These are phyloP conservation scores for Limonomyces culmigenus DNA, from an alignment of 1,284 basidiomycete species.

Conservation along the genomic window DNA sequence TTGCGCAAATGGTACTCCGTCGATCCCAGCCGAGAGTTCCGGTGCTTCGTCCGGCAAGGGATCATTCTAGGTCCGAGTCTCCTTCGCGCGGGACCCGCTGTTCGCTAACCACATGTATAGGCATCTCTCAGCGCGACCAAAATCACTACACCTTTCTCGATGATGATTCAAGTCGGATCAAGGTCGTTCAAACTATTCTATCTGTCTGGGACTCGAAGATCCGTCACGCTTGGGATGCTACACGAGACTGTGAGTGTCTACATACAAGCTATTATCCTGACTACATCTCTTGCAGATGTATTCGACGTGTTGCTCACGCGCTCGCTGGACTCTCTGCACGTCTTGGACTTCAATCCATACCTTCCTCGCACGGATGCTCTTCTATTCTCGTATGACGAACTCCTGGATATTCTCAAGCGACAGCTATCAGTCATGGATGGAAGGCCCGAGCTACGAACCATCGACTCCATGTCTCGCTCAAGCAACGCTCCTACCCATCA, in stretches of 20 bases:
- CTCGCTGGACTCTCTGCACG: slow-evolving; percentile 54
- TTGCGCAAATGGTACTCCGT: slow-evolving; percentile 85
- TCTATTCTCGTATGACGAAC: slow-evolving; percentile 72
- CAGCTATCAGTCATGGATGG: too few relatives aligned
- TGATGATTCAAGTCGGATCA: slow-evolving; percentile 32
- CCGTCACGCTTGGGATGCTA: slow-evolving; percentile 35
- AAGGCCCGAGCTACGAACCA: slow-evolving; percentile 5
- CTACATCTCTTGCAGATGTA: slow-evolving; percentile 33
- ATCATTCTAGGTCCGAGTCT: slow-evolving; percentile 40
- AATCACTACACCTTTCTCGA: slow-evolving; percentile 85
- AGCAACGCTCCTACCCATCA: slow-evolving; percentile 68
- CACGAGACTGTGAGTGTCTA: slow-evolving; percentile 46
- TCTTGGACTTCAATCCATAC: slow-evolving; percentile 88
- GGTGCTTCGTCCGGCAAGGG: slow-evolving; percentile 72
- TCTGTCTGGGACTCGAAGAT: slow-evolving; percentile 60
- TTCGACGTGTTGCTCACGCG: slow-evolving; percentile 83
- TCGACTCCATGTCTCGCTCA: slow-evolving; percentile 31
- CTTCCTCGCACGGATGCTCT: slow-evolving; percentile 74
- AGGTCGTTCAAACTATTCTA: slow-evolving; percentile 35
- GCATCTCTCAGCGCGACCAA: slow-evolving; percentile 77
- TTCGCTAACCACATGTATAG: slow-evolving; percentile 21
- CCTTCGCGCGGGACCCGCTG: not conserved
- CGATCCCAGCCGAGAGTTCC: slow-evolving; percentile 67
- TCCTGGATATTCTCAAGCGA: slow-evolving; percentile 28
- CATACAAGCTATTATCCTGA: not conserved